phyloP scores from a whole-genome alignment of 306 rosid genomes.

The Inga leiocalycina region DNA sequence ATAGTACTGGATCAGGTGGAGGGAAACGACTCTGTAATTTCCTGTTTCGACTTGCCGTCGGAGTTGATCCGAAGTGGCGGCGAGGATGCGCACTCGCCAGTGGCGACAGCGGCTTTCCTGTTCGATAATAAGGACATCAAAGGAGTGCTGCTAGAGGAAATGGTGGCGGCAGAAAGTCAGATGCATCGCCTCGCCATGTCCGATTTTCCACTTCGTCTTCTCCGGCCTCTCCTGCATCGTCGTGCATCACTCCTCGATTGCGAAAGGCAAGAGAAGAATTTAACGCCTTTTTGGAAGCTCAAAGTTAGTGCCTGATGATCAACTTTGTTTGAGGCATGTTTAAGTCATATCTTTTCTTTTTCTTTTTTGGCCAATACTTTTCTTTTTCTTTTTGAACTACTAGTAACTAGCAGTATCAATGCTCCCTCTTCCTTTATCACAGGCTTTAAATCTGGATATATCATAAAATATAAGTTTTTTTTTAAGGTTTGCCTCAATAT shows the following conservation, averaged over 20 bases:
- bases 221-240: constrained; percentile 62
- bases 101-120: constrained; percentile 43
- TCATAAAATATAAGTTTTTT: too few species aligned
- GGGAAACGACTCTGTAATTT: constrained; percentile 48
- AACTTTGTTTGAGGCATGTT: neutral
- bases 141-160: constrained; percentile 52
- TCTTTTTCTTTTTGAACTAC: too few species aligned
- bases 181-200: constrained; percentile 61
- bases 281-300: constrained; percentile 76
- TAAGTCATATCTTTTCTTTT: too few species aligned
- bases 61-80: constrained; percentile 55
- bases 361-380: too few species aligned
- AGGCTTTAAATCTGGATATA: too few species aligned
- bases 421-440: too few species aligned
- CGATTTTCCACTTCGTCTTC: constrained; percentile 62
- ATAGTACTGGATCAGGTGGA: constrained; percentile 44
- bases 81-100: constrained; percentile 57
- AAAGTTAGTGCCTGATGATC: constrained; percentile 35
- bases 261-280: constrained; percentile 74
- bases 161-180: constrained; percentile 41
- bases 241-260: constrained; percentile 73
- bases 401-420: too few species aligned
- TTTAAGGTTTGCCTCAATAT: too few species aligned
- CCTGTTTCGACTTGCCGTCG: constrained; percentile 77
- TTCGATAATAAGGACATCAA: constrained; percentile 54